Evolutionary conservation across 2,329 filamentous ascomycete species (phyloP).

Genomic region (Cercospora sp.): DNA sequence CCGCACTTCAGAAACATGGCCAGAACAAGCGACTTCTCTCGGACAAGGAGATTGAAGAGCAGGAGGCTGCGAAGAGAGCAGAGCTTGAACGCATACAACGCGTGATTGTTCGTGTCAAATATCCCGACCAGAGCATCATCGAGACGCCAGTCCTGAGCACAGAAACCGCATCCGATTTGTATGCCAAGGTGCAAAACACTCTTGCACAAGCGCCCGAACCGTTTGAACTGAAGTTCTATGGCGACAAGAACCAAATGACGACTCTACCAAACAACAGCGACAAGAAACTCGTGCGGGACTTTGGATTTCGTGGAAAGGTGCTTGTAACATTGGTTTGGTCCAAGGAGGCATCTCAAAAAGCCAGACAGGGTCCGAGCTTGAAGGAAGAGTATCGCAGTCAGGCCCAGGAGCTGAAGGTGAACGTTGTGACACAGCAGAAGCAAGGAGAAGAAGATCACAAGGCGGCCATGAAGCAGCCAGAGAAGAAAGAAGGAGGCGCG

Average conservation of each 20-base stretch:
- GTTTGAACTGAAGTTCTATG: slow-evolving; percentile 71
- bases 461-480: slow-evolving; percentile 30
- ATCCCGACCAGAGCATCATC: slow-evolving; percentile 81
- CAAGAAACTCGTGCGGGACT: slow-evolving; percentile 66
- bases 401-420: slow-evolving; percentile 67
- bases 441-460: slow-evolving; percentile 30
- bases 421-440: slow-evolving; percentile 54
- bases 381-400: slow-evolving; percentile 58
- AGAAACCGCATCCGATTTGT: slow-evolving; percentile 70
- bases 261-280: slow-evolving; percentile 27
- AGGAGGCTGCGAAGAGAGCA: slow-evolving; percentile 64
- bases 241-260: slow-evolving; percentile 44
- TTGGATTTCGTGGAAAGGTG: slow-evolving; percentile 69
- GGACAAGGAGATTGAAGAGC: slow-evolving; percentile 75
- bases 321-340: slow-evolving; percentile 77
- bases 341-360: slow-evolving; percentile 58
- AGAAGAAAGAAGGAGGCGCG: slow-evolving; percentile 29
- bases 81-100: slow-evolving; percentile 65
- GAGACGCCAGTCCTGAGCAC: slow-evolving; percentile 67
- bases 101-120: slow-evolving; percentile 76
- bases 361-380: slow-evolving; percentile 60
- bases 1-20: slow-evolving; percentile 59
- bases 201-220: slow-evolving; percentile 60
- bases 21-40: slow-evolving; percentile 78
- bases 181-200: slow-evolving; percentile 70